Evolutionary conservation across 345 rosid species (phyloP), one percentile per base, ranked within the genome.

Genomic region (Anastatica hierochuntica): DNA sequence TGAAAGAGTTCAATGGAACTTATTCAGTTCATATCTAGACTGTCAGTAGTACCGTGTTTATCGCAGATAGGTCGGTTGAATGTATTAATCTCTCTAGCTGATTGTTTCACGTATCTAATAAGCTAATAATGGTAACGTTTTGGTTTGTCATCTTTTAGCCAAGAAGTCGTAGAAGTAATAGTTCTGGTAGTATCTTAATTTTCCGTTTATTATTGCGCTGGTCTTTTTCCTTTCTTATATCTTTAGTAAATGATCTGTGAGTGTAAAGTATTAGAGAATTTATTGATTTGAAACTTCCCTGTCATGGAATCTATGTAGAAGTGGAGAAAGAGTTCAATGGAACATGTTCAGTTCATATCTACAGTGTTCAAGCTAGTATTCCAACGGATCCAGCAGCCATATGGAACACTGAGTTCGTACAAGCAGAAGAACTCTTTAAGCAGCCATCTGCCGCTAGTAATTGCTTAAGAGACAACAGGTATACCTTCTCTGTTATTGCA

Each of bases 381-480:
- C 98, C 98, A 14, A 78, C 71, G 56, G 98, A 92, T 68, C 74
- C 85, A 52, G 86, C 90, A 19, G 80, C 72, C 4, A 75, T 92
- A 39, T 85, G 97, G 95, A 92, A 81, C 72, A 15, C 74, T 43
- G 98, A 92, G 77, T 88, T 74, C 77, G 68, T 88, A 16, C 96
- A 92, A 75, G 84, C 98, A 41, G 92, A 84, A 70, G 90, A 83
- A 62, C 86, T 92, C 38, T 85, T 77, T 60, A 71, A 59, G 69
- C 81, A 79, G 82, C 81, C 85, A 12, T 53, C 71, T 24, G 20
- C 63, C 3, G 38, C 51, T 39, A 77, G 76, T 42, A 85, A 92
- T 79, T 92, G 95, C 72, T 80, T 92, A 74, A 84, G 90, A 77
- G 90, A 79, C 59, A 88, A 83, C 75, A 79, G 95, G 98, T 88